Base-by-base conservation (phyloP, 805 yeast genomes). In the Ogataea allantospora region DNA sequence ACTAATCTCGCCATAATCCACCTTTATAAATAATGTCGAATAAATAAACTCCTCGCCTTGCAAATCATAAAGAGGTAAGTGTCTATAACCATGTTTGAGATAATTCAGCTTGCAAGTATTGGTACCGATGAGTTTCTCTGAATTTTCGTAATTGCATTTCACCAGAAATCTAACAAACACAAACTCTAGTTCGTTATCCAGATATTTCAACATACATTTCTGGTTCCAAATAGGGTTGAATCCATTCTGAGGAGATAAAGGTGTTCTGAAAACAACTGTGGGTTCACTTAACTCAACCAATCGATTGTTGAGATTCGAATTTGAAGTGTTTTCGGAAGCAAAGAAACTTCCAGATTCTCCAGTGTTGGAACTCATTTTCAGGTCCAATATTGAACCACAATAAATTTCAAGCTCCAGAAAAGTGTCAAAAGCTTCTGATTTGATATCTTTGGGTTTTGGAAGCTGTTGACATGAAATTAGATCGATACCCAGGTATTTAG, bases 151-250 rank as follows among this genome's bases (percentile, higher is more conserved):
- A 3, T 33, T 41, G 32, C 57, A 55, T 44, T 73, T 72, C 3
- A 80, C 70, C 2, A 68, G 51, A 36, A 85, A 68, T 38, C 77
- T 64, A 7, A 83, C 43, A 54, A 85, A 85, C 2, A 78, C 71
- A 27, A 83, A 65, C 6, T 74, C 70, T 38, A 66, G 60, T 5
- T 54, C 42, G 29, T 65, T 57, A 6, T 70, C 57, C 4, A 60
- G 57, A 6, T 68, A 48, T 0, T 51, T 51, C 2, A 81, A 70
- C n/a, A 56, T 45, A 43, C 80, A 71, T 4, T 54, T 57, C 33
- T 73, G 70, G 44, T 81, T 77, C 97, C 97, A 91, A 6, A 72
- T 61, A 0, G 97, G 97, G 54, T 85, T 88, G 62, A 86, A 87
- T 0, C 97, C 97, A 60, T 89, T 88, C 33, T 77, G 78, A 6